Evolutionary conservation across 441 rosid species (phyloP), one percentile per base, ranked within the genome.

Genomic region (Geranium incanum): DNA sequence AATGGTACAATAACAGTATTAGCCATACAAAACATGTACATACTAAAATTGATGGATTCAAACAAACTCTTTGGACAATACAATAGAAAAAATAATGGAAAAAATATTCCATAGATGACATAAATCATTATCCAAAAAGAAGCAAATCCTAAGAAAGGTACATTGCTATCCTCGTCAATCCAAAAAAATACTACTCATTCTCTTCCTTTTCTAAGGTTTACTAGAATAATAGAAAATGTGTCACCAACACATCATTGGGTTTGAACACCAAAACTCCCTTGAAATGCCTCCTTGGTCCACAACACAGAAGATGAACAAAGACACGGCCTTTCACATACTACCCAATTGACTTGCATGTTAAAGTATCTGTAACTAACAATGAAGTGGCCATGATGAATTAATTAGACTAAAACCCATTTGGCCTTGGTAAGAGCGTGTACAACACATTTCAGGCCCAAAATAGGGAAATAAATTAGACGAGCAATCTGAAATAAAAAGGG

Each of bases 1-100:
- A 50, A 74, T 28, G 9, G 33, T 12, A n/a, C 33, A 75, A 66
- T 48, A 28, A 68, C 9, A 37, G 2, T 28, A 36, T 18, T 67
- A 41, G 23, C 28, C 62, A 70, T 1, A 4, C 36, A 59, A n/a
- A 39, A 70, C 68, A 67, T 28, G 48, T 37, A 37, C 33, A 66
- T 16, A 16, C 37, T 11, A 8, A 43, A 13, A 41, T 11, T 19
- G 19, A 48, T 15, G 4, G 11, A 11, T 9, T 12, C 23, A 11
- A 37, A 43, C 13, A 19, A 66, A 38, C n/a, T 12, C 37, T 66
- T 66, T 36, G 28, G 12, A 67, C 3, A 67, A 67, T 9, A 5
- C 12, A 0, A 3, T 36, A 66, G 6, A 66, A 11, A n/a, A 28
- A 67, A 66, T 18, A 33, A 12, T 15, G 50, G n/a, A 62, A 21